Evolutionary conservation across 1,284 basidiomycete species (phyloP), one percentile per base, ranked within the genome.

Genomic region (Cronartium quercuum): DNA sequence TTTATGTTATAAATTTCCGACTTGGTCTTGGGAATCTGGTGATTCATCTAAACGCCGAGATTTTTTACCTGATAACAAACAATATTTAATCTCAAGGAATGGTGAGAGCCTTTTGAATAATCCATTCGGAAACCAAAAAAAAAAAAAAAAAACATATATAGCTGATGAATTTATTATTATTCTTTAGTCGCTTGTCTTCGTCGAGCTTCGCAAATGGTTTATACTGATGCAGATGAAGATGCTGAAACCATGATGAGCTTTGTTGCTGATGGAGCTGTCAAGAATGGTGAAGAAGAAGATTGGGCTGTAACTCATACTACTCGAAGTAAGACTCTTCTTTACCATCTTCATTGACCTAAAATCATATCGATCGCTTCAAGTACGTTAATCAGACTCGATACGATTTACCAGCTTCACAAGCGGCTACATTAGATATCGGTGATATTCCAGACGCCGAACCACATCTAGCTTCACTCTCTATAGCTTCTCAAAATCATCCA

Each of bases 141-240:
- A n/a, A n/a, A n/a, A n/a, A n/a, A n/a, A n/a, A n/a, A n/a, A n/a
- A n/a, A n/a, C n/a, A n/a, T n/a, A n/a, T n/a, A n/a, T n/a, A n/a
- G n/a, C n/a, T n/a, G n/a, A n/a, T n/a, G n/a, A n/a, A n/a, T n/a
- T n/a, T n/a, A n/a, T n/a, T n/a, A n/a, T n/a, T n/a, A n/a, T 37
- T 41, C n/a, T 35, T 40, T 77, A 86, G 94, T 97, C 29, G 91
- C 94, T 5, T 96, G 93, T 82, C 87, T 96, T 47, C 88, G 93
- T 73, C 88, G 94, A 79, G 94, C 94, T 4, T 91, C 90, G 1
- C 90, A 93, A 15, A 86, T 97, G 62, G 91, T 91, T 51, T 96
- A 96, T 83, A 94, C 92, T 0, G 93, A 95, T 79, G 91, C 90
- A 15, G 93, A 96, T 81, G 93, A 94, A 82, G 94, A 96, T 80